Percentiles rank a stretch among this genome's conserved stretches.
Evolutionary conservation across 2,329 filamentous ascomycete genomes (phyloP).

Genomic region (Cladosporium halotolerans): DNA sequence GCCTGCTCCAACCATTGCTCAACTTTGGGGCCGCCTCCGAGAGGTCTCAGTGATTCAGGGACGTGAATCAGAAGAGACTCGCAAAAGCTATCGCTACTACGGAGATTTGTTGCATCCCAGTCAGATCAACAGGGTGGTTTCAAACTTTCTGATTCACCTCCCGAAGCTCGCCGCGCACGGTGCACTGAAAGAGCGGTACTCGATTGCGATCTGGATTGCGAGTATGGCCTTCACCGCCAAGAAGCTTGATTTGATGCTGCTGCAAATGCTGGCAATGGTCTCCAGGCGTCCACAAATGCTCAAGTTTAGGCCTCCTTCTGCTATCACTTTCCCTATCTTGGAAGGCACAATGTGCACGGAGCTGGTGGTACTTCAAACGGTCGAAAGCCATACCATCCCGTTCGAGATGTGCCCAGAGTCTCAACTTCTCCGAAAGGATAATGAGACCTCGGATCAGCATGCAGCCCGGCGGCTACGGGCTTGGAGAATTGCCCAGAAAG

Average conservation of each 20-base stretch:
- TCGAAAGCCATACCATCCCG: slow-evolving; percentile 28
- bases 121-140: not conserved
- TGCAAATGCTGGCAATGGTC: slow-evolving; percentile 38
- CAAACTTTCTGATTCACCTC: not conserved
- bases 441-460: slow-evolving; percentile 28
- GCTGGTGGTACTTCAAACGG: slow-evolving; percentile 25
- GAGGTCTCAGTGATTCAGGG: not conserved
- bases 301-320: slow-evolving; percentile 33
- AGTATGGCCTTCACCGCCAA: slow-evolving; percentile 37
- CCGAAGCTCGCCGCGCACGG: not conserved
- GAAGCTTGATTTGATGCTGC: slow-evolving; percentile 33
- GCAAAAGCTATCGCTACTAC: not conserved
- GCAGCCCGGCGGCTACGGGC: slow-evolving; percentile 1
- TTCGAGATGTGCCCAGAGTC: slow-evolving; percentile 25
- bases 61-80: not conserved
- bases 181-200: not conserved
- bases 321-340: not conserved
- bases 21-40: not conserved
- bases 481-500: not conserved
- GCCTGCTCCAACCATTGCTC: not conserved
- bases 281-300: slow-evolving; percentile 32
- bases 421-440: slow-evolving; percentile 20
- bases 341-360: not conserved
- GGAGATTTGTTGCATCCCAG: not conserved
- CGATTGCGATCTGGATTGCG: slow-evolving; percentile 24